These are phyloP conservation scores for Lactarius akahatsu DNA, from an alignment of 768 basidiomycete genomes.

Conservation along the genomic window DNA sequence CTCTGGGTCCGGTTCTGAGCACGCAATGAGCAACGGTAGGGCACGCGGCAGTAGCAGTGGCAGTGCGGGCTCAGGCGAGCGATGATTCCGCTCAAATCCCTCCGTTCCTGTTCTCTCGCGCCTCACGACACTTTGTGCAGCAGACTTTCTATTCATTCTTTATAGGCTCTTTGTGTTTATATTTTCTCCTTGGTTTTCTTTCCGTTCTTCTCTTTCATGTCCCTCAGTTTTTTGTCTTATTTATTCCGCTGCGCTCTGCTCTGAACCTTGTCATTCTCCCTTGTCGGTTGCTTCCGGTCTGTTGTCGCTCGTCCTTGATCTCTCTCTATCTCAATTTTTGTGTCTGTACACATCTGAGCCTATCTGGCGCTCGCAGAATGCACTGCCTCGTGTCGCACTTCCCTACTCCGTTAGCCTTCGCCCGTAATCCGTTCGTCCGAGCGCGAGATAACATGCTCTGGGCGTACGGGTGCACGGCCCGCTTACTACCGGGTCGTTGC, in stretches of 20 bases:
- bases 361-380: conserved; percentile 5
- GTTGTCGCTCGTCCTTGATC: conserved; percentile 10
- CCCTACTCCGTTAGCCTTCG: not conserved
- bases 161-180: not conserved
- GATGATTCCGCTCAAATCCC: conserved; percentile 1
- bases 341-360: conserved; percentile 20
- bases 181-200: not conserved
- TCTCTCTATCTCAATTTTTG: conserved; percentile 7
- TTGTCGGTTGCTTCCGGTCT: not conserved
- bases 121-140: not conserved
- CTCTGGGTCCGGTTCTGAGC: conserved; percentile 35
- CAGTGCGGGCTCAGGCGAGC: conserved; percentile 24
- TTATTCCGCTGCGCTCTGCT: conserved; percentile 10
- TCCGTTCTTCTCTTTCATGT: not conserved
- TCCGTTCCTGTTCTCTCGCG: conserved; percentile 3
- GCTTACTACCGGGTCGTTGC: conserved; percentile 26
- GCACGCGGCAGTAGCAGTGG: conserved; percentile 24
- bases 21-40: conserved; percentile 31
- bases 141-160: conserved; percentile 2
- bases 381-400: conserved; percentile 4
- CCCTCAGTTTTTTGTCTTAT: conserved; percentile 3
- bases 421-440: conserved; percentile 20
- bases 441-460: conserved; percentile 19
- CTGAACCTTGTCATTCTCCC: not conserved
- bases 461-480: conserved; percentile 22